These are phyloP conservation scores for Solanum piurae DNA, from an alignment of 257 asterid genomes.

Conservation along the genomic window DNA sequence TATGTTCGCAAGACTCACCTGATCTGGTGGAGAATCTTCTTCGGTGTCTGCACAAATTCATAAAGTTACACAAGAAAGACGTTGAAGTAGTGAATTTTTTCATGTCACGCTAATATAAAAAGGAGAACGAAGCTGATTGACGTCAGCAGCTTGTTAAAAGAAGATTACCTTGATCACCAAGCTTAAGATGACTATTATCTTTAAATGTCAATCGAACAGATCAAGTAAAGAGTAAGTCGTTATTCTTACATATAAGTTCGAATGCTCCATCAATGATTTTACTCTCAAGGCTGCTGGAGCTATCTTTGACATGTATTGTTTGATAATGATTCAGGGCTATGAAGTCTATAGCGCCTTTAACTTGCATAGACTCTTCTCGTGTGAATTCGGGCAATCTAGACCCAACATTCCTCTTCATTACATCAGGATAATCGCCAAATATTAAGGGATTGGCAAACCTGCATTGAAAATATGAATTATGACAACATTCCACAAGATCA, in stretches of 20 bases:
- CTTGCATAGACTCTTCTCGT: constrained; percentile 22
- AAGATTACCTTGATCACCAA: not conserved
- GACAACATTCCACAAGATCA: not conserved
- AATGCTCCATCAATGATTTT: constrained; percentile 14
- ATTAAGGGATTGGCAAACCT: constrained; percentile 50
- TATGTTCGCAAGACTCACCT: not conserved
- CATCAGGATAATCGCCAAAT: constrained; percentile 55
- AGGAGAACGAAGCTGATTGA: not conserved
- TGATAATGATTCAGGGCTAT: constrained; percentile 42
- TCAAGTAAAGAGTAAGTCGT: not conserved
- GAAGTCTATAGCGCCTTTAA: constrained; percentile 53
- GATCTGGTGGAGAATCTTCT: not conserved
- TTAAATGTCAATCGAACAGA: not conserved
- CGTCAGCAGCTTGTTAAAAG: not conserved
- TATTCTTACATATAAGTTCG: not conserved
- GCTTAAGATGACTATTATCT: not conserved
- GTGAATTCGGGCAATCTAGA: constrained; percentile 43
- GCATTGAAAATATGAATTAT: not conserved
- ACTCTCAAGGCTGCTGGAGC: constrained; percentile 2
- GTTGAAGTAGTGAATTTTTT: not conserved
- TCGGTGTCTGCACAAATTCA: not conserved
- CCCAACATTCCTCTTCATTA: constrained; percentile 29
- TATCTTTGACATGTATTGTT: constrained; percentile 18
- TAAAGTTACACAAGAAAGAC: not conserved
- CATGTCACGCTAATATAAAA: not conserved